Evolutionary conservation across 805 yeast species (phyloP).

Genomic region (Helenozyma rhizophorensis): DNA sequence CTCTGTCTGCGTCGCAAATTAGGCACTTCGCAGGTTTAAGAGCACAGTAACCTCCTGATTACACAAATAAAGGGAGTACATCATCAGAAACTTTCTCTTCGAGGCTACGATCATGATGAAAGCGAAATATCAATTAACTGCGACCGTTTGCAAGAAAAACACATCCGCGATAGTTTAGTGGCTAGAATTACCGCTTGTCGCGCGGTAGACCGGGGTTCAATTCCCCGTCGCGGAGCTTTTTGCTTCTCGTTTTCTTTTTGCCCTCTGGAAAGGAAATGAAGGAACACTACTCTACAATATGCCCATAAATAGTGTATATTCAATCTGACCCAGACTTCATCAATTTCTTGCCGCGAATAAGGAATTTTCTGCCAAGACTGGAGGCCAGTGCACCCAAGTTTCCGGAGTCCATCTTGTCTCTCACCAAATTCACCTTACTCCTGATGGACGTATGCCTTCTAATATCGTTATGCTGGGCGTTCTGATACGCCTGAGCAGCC

Average conservation of each 20-base stretch:
- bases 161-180: constrained; percentile 3
- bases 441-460: constrained; percentile 38
- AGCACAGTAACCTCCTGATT: no score
- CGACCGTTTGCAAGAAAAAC: no score
- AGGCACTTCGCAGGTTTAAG: no score
- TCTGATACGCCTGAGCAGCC: constrained; percentile 63
- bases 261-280: no score
- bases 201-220: constrained; percentile 5
- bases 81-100: no score
- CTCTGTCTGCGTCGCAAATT: no score
- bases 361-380: constrained; percentile 50
- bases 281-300: no score
- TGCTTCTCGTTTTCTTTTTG: no score
- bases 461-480: constrained; percentile 54
- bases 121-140: no score
- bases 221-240: constrained; percentile 6
- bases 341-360: constrained; percentile 53
- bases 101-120: no score
- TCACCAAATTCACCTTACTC: constrained; percentile 53
- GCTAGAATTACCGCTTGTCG: constrained; percentile 4
- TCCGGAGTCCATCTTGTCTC: constrained; percentile 42
- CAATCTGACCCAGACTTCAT: constrained; percentile 25
- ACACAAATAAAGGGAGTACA: no score
- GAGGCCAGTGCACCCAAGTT: constrained; percentile 45
- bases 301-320: no score